Evolutionary conservation across 148 eudicot species (phyloP).

Genomic region (Rhododendron henanense): DNA sequence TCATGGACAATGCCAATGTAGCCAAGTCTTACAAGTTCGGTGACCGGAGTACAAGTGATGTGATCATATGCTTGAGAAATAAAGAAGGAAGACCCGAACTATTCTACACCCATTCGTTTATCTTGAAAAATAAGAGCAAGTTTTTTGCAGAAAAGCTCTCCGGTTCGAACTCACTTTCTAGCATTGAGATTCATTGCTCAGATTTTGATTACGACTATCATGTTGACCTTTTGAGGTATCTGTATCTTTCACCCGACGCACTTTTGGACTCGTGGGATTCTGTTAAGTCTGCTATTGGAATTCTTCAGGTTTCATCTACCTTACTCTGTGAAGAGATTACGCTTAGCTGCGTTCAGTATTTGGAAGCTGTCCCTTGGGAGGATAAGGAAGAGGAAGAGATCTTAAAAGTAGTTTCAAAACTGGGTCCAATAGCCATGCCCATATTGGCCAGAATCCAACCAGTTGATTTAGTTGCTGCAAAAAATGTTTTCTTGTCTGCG

Average conservation of each 20-base stretch:
- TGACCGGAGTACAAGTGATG: slow-evolving; percentile 33
- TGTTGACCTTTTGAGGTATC: slow-evolving; percentile 44
- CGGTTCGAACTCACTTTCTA: slow-evolving; percentile 15
- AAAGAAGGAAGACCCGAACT: slow-evolving; percentile 35
- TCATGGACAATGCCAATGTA: slow-evolving; percentile 41
- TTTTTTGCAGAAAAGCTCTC: slow-evolving; percentile 46
- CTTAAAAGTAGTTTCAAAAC: slow-evolving; percentile 36
- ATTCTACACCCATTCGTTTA: slow-evolving; percentile 34
- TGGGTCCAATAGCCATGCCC: slow-evolving; percentile 63
- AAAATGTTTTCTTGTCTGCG: slow-evolving; percentile 69
- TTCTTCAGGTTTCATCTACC: slow-evolving; percentile 54
- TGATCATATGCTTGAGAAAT: slow-evolving; percentile 47
- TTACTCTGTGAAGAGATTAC: slow-evolving; percentile 47
- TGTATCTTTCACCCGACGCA: slow-evolving; percentile 35
- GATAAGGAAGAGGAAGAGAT: slow-evolving; percentile 72
- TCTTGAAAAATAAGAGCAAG: slow-evolving; percentile 52
- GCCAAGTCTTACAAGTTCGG: slow-evolving; percentile 19
- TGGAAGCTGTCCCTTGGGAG: slow-evolving; percentile 80
- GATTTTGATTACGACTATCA: slow-evolving; percentile 40
- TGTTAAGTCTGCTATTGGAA: slow-evolving; percentile 53
- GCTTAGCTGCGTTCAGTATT: slow-evolving; percentile 51
- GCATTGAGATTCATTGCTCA: slow-evolving; percentile 54
- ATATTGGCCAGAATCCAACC: slow-evolving; percentile 60
- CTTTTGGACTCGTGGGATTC: slow-evolving; percentile 60
- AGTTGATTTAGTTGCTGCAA: slow-evolving; percentile 41